Evolutionary conservation across 306 rosid species (phyloP).

Genomic region (Sesbania bispinosa): DNA sequence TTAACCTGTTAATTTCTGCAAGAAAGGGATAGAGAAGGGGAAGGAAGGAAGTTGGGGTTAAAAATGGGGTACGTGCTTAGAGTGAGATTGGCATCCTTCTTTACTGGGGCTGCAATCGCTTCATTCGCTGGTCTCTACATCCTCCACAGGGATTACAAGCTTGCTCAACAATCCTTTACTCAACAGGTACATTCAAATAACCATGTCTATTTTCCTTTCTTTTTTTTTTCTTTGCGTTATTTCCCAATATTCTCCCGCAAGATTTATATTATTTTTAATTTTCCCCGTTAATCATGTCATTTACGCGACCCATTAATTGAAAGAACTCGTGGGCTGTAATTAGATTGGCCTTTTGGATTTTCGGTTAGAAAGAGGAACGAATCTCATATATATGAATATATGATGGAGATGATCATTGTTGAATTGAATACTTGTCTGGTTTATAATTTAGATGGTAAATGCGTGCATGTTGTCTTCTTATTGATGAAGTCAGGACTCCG

Average conservation of each 20-base stretch:
- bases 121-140: slow-evolving; percentile 68
- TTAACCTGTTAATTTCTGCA: neutral
- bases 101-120: slow-evolving; percentile 80
- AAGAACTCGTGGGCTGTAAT: neutral
- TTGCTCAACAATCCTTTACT: slow-evolving; percentile 62
- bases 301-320: neutral
- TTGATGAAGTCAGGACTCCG: neutral
- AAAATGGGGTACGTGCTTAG: slow-evolving; percentile 84
- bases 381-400: neutral
- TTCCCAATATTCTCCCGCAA: neutral
- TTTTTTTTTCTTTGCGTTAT: neutral
- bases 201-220: neutral
- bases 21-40: neutral
- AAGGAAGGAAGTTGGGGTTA: neutral
- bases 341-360: neutral
- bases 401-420: neutral
- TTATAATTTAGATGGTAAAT: neutral
- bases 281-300: neutral
- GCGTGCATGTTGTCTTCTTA: neutral
- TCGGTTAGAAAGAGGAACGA: neutral
- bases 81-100: slow-evolving; percentile 85
- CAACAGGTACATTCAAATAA: slow-evolving; percentile 49
- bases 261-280: neutral
- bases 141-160: slow-evolving; percentile 80
- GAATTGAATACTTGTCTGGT: neutral